Base-by-base conservation (phyloP, 306 rosid species). In the Prunus kanzakura region DNA sequence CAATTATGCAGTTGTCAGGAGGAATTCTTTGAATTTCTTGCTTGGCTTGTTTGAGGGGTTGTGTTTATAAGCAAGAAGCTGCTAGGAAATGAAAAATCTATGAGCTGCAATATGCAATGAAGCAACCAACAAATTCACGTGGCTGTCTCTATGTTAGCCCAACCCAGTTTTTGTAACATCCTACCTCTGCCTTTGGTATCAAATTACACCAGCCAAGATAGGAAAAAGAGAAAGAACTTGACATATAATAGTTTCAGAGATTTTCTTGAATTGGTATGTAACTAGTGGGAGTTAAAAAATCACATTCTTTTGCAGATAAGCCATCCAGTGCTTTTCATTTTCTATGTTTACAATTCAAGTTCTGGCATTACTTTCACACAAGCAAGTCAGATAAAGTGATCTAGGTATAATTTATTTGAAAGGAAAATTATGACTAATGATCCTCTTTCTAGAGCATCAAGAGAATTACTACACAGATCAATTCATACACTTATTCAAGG, bases 41-140 rank as follows among this genome's bases (percentile, higher is more conserved):
- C 27, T 64, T 19, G 69, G 49, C 69, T 64, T 64, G 69, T 45
- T 64, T 64, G 69, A 32, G 25, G 68, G 69, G 69, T 64, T 30
- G 12, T 8, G 9, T 32, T 32, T 64, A 18, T 35, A 32, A n/a
- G 14, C 43, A 62, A 29, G 67, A 62, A 62, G 67, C 15, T 62
- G 67, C 67, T 15, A 15, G 67, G 67, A 62, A 62, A 62, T 62
- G 43, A 32, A 62, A 32, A 62, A 62, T 30, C 67, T 62, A 0
- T 62, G 25, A 10, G 18, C 15, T 64, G n/a, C 45, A 11, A 10
- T 35, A 60, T 3, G 69, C 49, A 35, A 18, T n/a, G 49, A 64
- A 64, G 45, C 19, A 11, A 38, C 49, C 49, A 15, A 10, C 49
- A 64, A 64, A 35, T 9, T 64, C 8, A 35, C 0, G 41, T 35